Base-by-base conservation (phyloP, 345 rosid genomes). In the Syzygium aqueum region DNA sequence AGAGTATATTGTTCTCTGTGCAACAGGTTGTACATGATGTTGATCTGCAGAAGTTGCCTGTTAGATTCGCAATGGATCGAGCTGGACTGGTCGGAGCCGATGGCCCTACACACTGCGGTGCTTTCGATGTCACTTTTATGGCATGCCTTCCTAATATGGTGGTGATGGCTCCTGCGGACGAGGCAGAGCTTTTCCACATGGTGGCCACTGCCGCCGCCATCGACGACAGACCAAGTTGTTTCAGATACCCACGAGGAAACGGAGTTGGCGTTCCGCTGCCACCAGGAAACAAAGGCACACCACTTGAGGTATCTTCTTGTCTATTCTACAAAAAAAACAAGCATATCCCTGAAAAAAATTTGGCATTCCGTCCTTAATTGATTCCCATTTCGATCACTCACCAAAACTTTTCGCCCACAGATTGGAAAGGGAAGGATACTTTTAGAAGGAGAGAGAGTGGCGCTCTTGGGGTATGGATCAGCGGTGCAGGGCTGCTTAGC, bases 131-230 rank as follows among this genome's bases (percentile, higher is more conserved):
- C 80, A 94, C 99, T 2, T 97, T 92, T 53, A 97, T 97, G 99
- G 99, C 99, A 85, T 97, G 99, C 90, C 98, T 97, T 54, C 99
- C 99, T 11, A 96, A 97, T 87, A 97, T 97, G 99, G 97, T 97
- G 89, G 99, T 97, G 2, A 97, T 97, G 99, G 99, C 99, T 89
- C 99, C 99, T 87, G 92, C 99, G 0, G 99, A 97, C 67, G 99
- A 97, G 93, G 97, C 99, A 8, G 99, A 97, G 92, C 99, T 97
- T 57, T 97, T 95, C 88, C 93, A 97, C 91, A 96, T 97, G 95
- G 99, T 97, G 88, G 99, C 99, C 77, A 97, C 99, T 3, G 98
- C 99, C 86, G 96, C 95, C 33, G 94, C 97, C 56, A 96, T 97
- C 1, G 93, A 97, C 87, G 98, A 97, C 90, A 94, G 98, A 54